Percentiles rank a stretch among this genome's conserved stretches.
Conservation (phyloP, 345 rosid species). For the Arabidopsis suecica region DNA sequence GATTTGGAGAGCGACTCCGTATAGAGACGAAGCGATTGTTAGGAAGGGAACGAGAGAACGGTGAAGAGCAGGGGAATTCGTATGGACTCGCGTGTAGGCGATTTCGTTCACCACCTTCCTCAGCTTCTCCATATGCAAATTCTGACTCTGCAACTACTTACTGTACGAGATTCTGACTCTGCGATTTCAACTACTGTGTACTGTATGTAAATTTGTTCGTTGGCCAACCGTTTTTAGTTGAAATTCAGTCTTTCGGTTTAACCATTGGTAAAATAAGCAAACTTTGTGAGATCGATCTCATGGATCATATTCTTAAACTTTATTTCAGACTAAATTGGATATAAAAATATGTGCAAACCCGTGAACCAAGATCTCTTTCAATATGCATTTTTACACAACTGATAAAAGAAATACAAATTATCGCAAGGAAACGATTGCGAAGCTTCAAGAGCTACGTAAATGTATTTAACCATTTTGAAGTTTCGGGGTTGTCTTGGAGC, state of each 20-base stretch:
- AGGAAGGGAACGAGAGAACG: conserved; percentile 63
- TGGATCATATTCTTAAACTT: neutral
- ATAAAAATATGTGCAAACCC: neutral
- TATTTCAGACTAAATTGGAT: neutral
- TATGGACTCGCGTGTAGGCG: conserved; percentile 60
- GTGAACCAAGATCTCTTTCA: neutral
- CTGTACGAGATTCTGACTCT: neutral
- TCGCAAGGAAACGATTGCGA: conserved; percentile 15
- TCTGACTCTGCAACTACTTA: neutral
- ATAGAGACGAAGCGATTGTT: conserved; percentile 61
- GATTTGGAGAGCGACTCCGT: conserved; percentile 56
- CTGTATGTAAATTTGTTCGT: neutral
- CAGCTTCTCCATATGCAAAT: conserved; percentile 58
- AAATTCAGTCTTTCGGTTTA: no score
- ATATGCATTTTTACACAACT: neutral
- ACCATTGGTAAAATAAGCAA: neutral
- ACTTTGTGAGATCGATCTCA: neutral
- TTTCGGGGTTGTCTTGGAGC: conserved; percentile 19
- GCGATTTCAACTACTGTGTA: neutral
- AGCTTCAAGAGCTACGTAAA: conserved; percentile 14
- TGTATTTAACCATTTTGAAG: conserved; percentile 30
- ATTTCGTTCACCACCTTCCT: conserved; percentile 60
- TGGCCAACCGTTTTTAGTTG: neutral
- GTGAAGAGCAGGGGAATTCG: conserved; percentile 51
- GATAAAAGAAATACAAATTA: neutral